Base-by-base conservation (phyloP, 208 protist species). In the Trypanosoma lewisi region DNA sequence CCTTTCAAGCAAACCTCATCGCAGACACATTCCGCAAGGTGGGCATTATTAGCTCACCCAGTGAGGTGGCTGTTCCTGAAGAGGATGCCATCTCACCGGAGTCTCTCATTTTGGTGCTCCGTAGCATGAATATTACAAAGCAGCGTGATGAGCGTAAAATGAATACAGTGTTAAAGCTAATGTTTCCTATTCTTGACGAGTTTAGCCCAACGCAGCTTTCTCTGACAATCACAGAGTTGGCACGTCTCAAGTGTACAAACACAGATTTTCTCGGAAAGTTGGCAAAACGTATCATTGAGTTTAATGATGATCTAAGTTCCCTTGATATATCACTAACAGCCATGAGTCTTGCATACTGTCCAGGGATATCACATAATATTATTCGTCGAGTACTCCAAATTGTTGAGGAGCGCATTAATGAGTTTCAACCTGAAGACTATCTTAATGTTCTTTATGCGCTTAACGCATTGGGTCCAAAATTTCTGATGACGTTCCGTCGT, bases 351-450 rank as follows among this genome's bases (percentile, higher is more conserved):
- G 76, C 80, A 16, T 69, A 65, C 21, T 76, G 68, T 19, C 66
- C 70, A n/a, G 86, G 89, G 23, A 76, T 93, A 39, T 81, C 81
- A 17, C 74, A 78, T 37, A 57, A 69, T 8, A 73, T 87, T 2
- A 5, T 92, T 31, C 77, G 77, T 17, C 76, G 62, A 6, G 60
- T 81, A 12, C 77, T 87, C 27, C 17, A 56, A 31, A 53, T 87
- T 6, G 70, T 80, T 12, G 84, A 90, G 58, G 49, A 74, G 28
- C 75, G 73, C 27, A 44, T 84, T 3, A 11, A 48, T 2, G 78
- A 92, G 23, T 90, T 95, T 53, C 77, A 92, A 41, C 79, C 74
- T 16, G 84, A 95, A 56, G 89, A 95, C 62, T 93, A 88, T 73
- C 56, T 80, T 27, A 85, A 82, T 55, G 69, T 79, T 27, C 70